Evolutionary conservation across 1,284 basidiomycete genomes (phyloP).

Genomic region (Neolentinus lepideus): DNA sequence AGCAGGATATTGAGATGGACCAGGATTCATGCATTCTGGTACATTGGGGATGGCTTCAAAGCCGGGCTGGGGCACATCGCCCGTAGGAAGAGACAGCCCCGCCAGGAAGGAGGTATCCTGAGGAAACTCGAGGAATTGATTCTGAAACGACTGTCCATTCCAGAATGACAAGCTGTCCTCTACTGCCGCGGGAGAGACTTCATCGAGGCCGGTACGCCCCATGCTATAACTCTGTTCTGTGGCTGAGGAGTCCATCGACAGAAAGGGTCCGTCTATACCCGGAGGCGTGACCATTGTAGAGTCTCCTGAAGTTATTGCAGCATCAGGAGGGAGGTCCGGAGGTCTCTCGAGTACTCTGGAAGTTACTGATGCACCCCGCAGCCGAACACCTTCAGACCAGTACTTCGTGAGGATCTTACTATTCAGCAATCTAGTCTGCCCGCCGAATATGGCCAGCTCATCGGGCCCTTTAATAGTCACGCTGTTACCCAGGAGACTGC

Average conservation of each 20-base stretch:
- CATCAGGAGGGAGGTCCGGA: not conserved
- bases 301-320: not conserved
- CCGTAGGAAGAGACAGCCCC: not conserved
- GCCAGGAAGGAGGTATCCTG: not conserved
- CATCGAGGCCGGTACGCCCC: not conserved
- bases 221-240: not conserved
- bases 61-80: not conserved
- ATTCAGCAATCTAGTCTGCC: conserved; percentile 2
- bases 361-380: conserved; percentile 11
- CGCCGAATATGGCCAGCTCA: conserved; percentile 6
- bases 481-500: not conserved
- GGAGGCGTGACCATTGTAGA: too few species aligned
- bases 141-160: not conserved
- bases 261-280: not conserved
- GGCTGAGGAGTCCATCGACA: not conserved
- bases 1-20: too few species aligned
- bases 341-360: conserved; percentile 31
- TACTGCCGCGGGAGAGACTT: conserved; percentile 1
- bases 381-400: not conserved
- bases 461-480: not conserved
- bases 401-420: conserved; percentile 3
- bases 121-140: not conserved
- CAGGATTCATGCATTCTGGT: not conserved
- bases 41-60: not conserved
- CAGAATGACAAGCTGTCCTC: not conserved